Evolutionary conservation across 805 yeast genomes (phyloP), one percentile per base, ranked within the genome.

Genomic region (Wickerhamiella qilinensis): DNA sequence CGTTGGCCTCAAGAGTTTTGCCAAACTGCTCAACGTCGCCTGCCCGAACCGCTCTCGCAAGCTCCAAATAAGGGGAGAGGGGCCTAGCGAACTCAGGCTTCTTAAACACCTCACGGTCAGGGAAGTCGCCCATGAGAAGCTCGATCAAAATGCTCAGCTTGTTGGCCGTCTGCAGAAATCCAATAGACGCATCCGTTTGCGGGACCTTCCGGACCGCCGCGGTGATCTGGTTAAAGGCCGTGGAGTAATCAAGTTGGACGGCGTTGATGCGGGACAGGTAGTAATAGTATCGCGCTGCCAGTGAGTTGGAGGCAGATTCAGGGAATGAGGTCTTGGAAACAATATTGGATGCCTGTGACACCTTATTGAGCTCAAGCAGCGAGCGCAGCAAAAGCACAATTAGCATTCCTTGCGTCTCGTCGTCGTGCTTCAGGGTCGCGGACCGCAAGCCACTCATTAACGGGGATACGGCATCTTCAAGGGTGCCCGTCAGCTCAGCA

Each of bases 151-250:
- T 80, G 54, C 75, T 79, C 49, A 91, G 70, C 63, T 91, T 91
- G 47, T 86, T 75, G 3, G 95, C 91, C 38, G 81, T 73, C 60
- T 86, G 94, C 46, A 85, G 58, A 57, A 91, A 91, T 2, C 98
- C 98, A 33, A 69, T 59, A 7, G 95, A 84, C 43, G 76, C 72
- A 33, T 71, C 68, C 1, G 93, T 82, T 58, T 84, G 95, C 20
- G 99, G 97, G 8, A 93, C 86, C 58, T 91, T 91, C 64, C 98
- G 77, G 38, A 86, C 79, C 2, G 98, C 95, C n/a, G 91, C 84
- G 40, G 84, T 80, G 40, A 82, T 81, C 54, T 75, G 84, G 52
- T 86, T 94, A 53, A 79, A 77, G 1, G 97, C 95, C 16, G 81
- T 66, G 2, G 94, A 75, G 59, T 91, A 91, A 60, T 91, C 86